Conservation (phyloP, 1,284 basidiomycete species). For the Farysia itapuensis region DNA sequence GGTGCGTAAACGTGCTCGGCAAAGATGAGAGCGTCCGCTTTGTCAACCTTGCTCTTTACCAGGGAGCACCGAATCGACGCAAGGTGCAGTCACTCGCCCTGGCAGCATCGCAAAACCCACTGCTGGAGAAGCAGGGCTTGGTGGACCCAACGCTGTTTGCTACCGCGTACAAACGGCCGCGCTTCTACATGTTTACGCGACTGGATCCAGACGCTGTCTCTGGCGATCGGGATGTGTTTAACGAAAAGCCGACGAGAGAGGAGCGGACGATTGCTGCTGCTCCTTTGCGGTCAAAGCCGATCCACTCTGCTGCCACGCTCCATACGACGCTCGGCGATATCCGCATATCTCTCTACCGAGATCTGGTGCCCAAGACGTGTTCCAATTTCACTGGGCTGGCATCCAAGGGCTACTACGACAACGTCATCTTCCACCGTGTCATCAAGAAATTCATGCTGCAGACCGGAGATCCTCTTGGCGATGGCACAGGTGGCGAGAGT, state of each 20-base stretch:
- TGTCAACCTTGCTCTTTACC: slow-evolving; percentile 84
- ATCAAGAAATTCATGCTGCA: slow-evolving; percentile 99
- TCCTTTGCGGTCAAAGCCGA: slow-evolving; percentile 59
- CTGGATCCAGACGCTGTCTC: slow-evolving; percentile 68
- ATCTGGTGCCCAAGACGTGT: slow-evolving; percentile 87
- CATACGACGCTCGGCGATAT: slow-evolving; percentile 97
- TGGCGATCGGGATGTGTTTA: slow-evolving; percentile 95
- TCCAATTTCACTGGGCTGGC: slow-evolving; percentile 96
- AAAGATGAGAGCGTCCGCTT: slow-evolving; percentile 93
- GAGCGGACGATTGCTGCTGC: slow-evolving; percentile 86
- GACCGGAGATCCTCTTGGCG: slow-evolving; percentile 93
- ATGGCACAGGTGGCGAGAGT: slow-evolving; percentile 90
- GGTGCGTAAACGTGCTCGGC: slow-evolving; percentile 83
- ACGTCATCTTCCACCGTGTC: slow-evolving; percentile 92
- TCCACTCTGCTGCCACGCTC: slow-evolving; percentile 69
- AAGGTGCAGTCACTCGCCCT: slow-evolving; percentile 77
- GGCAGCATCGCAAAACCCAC: slow-evolving; percentile 91
- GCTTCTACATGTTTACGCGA: slow-evolving; percentile 97
- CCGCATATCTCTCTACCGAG: slow-evolving; percentile 78
- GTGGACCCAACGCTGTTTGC: slow-evolving; percentile 91
- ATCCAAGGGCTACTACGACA: slow-evolving; percentile 89
- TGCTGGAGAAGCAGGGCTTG: slow-evolving; percentile 69
- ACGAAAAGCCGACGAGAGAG: slow-evolving; percentile 93
- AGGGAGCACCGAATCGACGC: slow-evolving; percentile 88
- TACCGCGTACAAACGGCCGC: slow-evolving; percentile 85